These are phyloP conservation scores for Nigrospora osmanthi DNA, from an alignment of 2,329 filamentous ascomycete genomes.

Conservation along the genomic window DNA sequence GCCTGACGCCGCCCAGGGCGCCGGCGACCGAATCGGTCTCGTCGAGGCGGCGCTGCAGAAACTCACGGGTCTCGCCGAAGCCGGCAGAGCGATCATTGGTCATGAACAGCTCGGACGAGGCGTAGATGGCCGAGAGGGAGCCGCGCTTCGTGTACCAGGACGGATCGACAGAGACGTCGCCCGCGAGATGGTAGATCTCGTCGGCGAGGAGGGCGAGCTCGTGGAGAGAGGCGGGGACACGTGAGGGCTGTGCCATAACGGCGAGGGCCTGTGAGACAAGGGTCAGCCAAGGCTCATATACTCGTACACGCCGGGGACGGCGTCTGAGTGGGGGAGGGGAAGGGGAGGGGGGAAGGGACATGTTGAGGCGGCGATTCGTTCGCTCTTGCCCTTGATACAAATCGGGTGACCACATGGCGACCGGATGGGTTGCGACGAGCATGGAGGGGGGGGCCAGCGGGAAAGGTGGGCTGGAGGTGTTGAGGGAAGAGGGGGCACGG, in stretches of 20 bases:
- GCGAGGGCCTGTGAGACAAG: slow-evolving; percentile 60
- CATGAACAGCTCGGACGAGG: slow-evolving; percentile 85
- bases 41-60: slow-evolving; percentile 66
- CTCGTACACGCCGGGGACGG: no score
- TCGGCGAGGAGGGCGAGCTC: slow-evolving; percentile 81
- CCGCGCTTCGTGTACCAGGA: slow-evolving; percentile 74
- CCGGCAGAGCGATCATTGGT: slow-evolving; percentile 71
- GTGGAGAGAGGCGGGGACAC: slow-evolving; percentile 65
- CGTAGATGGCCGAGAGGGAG: slow-evolving; percentile 50
- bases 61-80: slow-evolving; percentile 72
- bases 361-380: no score
- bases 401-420: no score
- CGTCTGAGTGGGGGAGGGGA: background rate
- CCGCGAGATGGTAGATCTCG: slow-evolving; percentile 84
- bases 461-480: no score
- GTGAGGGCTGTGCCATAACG: slow-evolving; percentile 78
- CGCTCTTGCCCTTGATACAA: no score
- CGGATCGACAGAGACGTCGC: slow-evolving; percentile 73
- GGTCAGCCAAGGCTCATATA: background rate
- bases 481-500: background rate
- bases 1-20: slow-evolving; percentile 54
- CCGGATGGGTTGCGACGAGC: no score
- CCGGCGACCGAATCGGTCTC: slow-evolving; percentile 59
- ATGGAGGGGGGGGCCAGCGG: no score
- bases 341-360: no score